A percentile compares a stretch with the other conserved stretches of the same genome.
Evolutionary conservation across 371 early-diverging fungal species (phyloP).

Genomic region (Chytridium lagenaria): DNA sequence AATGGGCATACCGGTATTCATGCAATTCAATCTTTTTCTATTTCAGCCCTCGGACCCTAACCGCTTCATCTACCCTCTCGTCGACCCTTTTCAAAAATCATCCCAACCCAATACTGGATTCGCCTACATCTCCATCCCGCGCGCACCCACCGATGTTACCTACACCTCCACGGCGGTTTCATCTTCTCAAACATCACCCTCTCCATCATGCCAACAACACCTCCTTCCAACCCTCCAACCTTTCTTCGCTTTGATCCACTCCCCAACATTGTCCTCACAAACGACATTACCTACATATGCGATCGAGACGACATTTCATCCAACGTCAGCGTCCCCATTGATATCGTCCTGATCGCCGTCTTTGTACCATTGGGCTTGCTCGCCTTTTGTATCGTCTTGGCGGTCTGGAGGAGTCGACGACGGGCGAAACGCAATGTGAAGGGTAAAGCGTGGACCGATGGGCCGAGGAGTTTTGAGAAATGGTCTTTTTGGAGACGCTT

Average conservation of each 20-base stretch:
- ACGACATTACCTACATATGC: background rate
- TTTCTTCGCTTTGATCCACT: background rate
- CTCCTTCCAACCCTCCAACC: background rate
- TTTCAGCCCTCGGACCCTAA: background rate
- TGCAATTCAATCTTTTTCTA: background rate
- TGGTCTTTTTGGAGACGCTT: background rate
- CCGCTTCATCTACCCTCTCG: background rate
- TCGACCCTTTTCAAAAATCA: background rate
- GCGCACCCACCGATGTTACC: background rate
- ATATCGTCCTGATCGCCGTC: background rate
- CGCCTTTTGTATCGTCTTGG: background rate
- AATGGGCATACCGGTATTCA: too few species aligned
- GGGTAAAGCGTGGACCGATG: background rate
- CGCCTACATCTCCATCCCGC: background rate
- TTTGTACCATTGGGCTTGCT: background rate
- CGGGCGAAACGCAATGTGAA: background rate
- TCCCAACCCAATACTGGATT: background rate
- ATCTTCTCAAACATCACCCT: background rate
- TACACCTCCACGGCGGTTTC: background rate
- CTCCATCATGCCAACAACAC: too few species aligned
- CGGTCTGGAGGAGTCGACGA: background rate
- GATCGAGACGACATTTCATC: background rate
- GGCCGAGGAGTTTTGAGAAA: background rate
- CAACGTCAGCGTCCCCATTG: background rate
- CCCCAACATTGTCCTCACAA: background rate